Base-by-base conservation (phyloP, 1,139 yeast genomes). In the Diutina mesorugosa region DNA sequence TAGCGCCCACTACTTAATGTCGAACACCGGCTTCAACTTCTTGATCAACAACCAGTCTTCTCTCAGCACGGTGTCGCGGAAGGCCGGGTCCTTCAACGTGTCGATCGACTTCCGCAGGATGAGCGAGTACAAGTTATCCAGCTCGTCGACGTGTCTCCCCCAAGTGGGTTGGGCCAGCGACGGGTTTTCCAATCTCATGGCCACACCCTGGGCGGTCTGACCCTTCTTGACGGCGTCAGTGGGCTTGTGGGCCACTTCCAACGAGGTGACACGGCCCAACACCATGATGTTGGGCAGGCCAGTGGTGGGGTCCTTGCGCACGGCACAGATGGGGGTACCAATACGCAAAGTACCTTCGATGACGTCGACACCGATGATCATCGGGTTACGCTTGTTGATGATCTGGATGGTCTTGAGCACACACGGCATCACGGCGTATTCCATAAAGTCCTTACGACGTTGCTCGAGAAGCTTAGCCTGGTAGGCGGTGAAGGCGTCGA, bases 141-240 rank as follows among this genome's bases (percentile, higher is more conserved):
- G 78, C 72, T 93, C 99, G 69, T 90, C 97, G 65, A 93, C 95
- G 69, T 93, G 99, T 78, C 99, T 90, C 61, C 99, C 99, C 98
- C 98, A 93, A 18, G 90, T 85, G 58, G 99, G 98, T 74, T 90
- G 96, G 61, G 89, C 93, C 57, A 90, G 79, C 32, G 95, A 84
- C 59, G 96, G 96, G 64, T 90, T 85, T 59, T 93, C 99, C 68
- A 93, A 79, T 79, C 99, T 86, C 87, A 93, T 88, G 60, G 99
- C 99, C 61, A 93, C 98, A 81, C 99, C 99, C 41, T 96, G 97
- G 62, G 89, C 83, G 21, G 98, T 88, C 72, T 89, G 96, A 51
- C 97, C 97, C 80, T 89, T 93, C 76, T 90, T 88, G 55, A 91
- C 96, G 47, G 76, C 70, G 57, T 83, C 89, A 46, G 78, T 78